Base-by-base conservation (phyloP, 1,284 basidiomycete species). In the Microbotryum silenes-acaulis region DNA sequence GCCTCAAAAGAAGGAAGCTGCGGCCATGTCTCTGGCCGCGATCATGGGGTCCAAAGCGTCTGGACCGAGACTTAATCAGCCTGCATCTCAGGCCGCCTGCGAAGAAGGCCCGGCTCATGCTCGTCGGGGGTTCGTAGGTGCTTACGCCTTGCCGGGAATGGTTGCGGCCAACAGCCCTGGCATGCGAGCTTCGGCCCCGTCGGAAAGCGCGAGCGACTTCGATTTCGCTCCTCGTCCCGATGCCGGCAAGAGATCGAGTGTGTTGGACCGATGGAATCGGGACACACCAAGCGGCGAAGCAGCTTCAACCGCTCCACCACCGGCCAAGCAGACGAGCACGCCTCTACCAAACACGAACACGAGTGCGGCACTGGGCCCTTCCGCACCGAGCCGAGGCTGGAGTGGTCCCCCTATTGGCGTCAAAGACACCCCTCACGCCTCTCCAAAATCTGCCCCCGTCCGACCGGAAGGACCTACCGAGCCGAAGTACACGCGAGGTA, bases 221-320 rank as follows among this genome's bases (percentile, higher is more conserved):
- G n/a, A n/a, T 46, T 12, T 7, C 37, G 14, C 37, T 25, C 47
- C 59, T 29, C 54, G 47, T 25, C 29, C 33, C 25, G 44, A 45
- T 14, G 42, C 25, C 25, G 47, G 23, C 21, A 64, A 62, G 21
- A 33, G 66, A 14, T 46, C 56, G n/a, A 65, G 63, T 51, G 66
- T 67, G 5, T 16, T 65, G 33, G 66, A 63, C 21, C 48, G 66
- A 1, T 67, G 66, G 66, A 55, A 59, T 0, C 57, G 61, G 0
- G 64, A 68, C 51, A 44, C 51, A 23, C 65, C 65, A 3, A 59
- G 56, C 37, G 50, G 29, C 6, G 31, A 46, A 10, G 37, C 25
- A 6, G 45, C 50, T 6, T 50, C 53, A 14, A 44, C n/a, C 23
- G 56, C 51, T 27, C 50, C 54, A 25, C 37, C 46, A 23, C 25